Evolutionary conservation across 2,329 filamentous ascomycete genomes (phyloP).

Genomic region (Pseudocercospora fuligena): DNA sequence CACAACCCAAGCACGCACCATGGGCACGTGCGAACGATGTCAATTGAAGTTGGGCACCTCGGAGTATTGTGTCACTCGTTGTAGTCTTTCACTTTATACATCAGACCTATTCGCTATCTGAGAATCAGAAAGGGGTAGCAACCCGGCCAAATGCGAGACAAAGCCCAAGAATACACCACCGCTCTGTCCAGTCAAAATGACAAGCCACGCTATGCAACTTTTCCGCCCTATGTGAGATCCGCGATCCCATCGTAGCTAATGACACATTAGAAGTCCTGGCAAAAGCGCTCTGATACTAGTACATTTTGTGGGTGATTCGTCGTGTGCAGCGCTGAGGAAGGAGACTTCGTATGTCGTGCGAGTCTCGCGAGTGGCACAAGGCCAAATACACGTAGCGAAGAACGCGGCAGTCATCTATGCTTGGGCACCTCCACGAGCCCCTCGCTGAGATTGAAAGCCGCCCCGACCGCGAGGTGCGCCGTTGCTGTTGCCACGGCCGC

Average conservation of each 20-base stretch:
- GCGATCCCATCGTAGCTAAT: constrained; percentile 19
- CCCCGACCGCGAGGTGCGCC: constrained; percentile 29
- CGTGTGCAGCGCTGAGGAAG: not conserved
- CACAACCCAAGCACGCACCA: not conserved
- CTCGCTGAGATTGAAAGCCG: constrained; percentile 19
- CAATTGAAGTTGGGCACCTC: no score
- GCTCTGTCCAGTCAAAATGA: constrained; percentile 4
- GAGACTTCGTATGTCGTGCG: not conserved
- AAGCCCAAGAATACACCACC: constrained; percentile 8
- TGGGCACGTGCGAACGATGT: not conserved
- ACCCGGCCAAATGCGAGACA: not conserved
- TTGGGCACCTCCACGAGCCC: constrained; percentile 18
- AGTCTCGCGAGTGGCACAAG: not conserved
- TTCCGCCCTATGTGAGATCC: constrained; percentile 6
- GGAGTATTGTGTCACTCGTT: not conserved
- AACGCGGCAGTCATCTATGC: constrained; percentile 4
- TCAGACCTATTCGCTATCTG: constrained; percentile 10
- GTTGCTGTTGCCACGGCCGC: constrained; percentile 62
- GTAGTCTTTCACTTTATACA: constrained; percentile 10
- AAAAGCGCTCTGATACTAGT: constrained; percentile 18
- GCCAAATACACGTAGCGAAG: not conserved
- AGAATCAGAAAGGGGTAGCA: not conserved
- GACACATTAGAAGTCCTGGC: constrained; percentile 25
- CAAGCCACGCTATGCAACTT: constrained; percentile 26
- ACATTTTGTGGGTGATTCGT: constrained; percentile 16